Evolutionary conservation across 2,329 filamentous ascomycete species (phyloP).

Genomic region (Diplodia intermedia): DNA sequence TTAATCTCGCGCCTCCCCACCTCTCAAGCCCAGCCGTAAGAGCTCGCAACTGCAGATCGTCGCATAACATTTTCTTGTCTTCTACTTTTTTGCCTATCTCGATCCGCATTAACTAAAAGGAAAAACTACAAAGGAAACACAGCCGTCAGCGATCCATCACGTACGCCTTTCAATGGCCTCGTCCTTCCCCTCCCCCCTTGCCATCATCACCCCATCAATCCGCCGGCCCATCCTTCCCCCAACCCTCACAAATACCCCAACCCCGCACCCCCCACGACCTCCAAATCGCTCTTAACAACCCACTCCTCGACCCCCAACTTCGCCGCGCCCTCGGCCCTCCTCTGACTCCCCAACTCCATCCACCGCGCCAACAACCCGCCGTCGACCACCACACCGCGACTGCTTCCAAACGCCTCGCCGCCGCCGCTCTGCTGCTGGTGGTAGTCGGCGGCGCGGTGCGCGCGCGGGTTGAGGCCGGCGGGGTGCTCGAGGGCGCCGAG

Average conservation of each 20-base stretch:
- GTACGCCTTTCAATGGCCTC: no score
- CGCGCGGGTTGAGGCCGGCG: slow-evolving; percentile 82
- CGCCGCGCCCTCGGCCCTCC: slow-evolving; percentile 74
- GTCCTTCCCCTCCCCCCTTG: background rate
- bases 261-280: slow-evolving; percentile 69
- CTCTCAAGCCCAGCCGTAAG: no score
- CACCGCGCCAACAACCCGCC: slow-evolving; percentile 74
- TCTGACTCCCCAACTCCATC: slow-evolving; percentile 75
- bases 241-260: slow-evolving; percentile 56
- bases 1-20: no score
- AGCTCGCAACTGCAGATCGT: background rate
- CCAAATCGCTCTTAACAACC: slow-evolving; percentile 74
- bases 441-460: slow-evolving; percentile 67
- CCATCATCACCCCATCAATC: background rate
- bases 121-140: background rate
- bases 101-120: background rate
- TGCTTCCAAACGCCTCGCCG: slow-evolving; percentile 37
- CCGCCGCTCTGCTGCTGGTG: no score
- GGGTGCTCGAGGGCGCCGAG: slow-evolving; percentile 76
- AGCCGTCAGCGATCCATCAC: background rate
- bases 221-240: background rate
- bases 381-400: slow-evolving; percentile 73
- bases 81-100: background rate
- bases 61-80: background rate
- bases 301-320: slow-evolving; percentile 73